A percentile compares a stretch with the other conserved stretches of the same genome.
Conservation (phyloP, 305 asterid genomes). For the Striga hermonthica region DNA sequence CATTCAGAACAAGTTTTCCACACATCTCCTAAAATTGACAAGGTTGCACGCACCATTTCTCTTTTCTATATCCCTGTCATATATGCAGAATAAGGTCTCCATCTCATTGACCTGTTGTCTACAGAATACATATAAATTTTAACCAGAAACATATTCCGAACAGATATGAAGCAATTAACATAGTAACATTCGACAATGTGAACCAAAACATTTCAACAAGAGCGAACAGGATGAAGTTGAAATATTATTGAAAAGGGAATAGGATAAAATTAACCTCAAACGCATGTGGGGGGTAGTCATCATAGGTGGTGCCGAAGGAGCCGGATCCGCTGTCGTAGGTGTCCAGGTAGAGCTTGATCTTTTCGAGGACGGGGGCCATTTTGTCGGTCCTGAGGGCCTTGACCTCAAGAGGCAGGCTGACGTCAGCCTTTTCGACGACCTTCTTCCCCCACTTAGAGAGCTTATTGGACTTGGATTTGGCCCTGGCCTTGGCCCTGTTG, state of each 20-base stretch:
- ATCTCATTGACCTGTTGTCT: too few relatives aligned
- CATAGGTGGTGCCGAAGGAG: not conserved
- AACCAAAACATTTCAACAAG: too few relatives aligned
- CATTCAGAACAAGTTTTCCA: too few relatives aligned
- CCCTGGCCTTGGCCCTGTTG: not conserved
- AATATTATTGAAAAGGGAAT: not conserved
- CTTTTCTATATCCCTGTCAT: too few relatives aligned
- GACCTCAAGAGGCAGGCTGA: slow-evolving; percentile 21
- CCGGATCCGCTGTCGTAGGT: not conserved
- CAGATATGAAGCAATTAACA: too few relatives aligned
- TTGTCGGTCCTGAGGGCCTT: slow-evolving; percentile 7
- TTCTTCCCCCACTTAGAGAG: not conserved
- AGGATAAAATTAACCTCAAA: not conserved
- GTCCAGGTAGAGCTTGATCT: not conserved
- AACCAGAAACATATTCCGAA: too few relatives aligned
- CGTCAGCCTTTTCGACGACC: not conserved
- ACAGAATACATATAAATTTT: too few relatives aligned
- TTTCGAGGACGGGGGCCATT: not conserved
- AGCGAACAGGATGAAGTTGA: not conserved
- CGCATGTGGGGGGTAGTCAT: not conserved
- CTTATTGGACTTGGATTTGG: not conserved
- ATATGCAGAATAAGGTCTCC: too few relatives aligned
- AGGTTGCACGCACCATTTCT: too few relatives aligned
- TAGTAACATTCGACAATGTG: too few relatives aligned
- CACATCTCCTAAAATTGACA: too few relatives aligned